Evolutionary conservation across 805 yeast genomes (phyloP).

Genomic region (Geotrichum ghanense): DNA sequence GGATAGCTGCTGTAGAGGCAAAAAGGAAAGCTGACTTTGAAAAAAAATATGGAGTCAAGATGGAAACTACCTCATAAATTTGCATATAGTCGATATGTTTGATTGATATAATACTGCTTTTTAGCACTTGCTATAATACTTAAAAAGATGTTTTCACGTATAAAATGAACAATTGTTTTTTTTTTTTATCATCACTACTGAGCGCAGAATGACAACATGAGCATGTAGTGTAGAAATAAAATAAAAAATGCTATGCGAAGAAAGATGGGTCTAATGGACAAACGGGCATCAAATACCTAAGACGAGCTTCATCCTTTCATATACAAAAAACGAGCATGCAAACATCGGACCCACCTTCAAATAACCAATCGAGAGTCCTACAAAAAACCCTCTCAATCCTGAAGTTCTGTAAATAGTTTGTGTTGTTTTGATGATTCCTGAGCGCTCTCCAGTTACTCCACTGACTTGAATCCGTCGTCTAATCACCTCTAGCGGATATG

Average conservation of each 20-base stretch:
- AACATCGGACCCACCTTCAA: conserved; percentile 94
- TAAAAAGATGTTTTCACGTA: too few species aligned
- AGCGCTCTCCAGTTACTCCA: conserved; percentile 43
- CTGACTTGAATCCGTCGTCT: conserved; percentile 95
- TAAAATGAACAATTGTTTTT: too few species aligned
- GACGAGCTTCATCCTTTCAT: conserved; percentile 68
- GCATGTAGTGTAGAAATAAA: too few species aligned
- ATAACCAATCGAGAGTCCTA: conserved; percentile 91
- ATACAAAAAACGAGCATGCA: conserved; percentile 90
- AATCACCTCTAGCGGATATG: conserved; percentile 92
- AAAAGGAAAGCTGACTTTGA: neutral
- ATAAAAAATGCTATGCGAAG: too few species aligned
- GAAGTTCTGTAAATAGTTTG: conserved; percentile 52
- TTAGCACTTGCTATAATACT: too few species aligned
- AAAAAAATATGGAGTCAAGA: neutral
- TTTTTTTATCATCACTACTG: too few species aligned
- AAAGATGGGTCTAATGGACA: too few species aligned
- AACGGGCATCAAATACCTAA: conserved; percentile 53
- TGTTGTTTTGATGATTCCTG: conserved; percentile 26
- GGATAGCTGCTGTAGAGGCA: neutral
- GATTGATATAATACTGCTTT: too few species aligned
- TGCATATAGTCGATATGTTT: too few species aligned
- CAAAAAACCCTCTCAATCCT: conserved; percentile 82
- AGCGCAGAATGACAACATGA: too few species aligned
- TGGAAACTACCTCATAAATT: too few species aligned